Evolutionary conservation across 2,329 filamentous ascomycete genomes (phyloP).

Genomic region (Fusarium tjaetaba): DNA sequence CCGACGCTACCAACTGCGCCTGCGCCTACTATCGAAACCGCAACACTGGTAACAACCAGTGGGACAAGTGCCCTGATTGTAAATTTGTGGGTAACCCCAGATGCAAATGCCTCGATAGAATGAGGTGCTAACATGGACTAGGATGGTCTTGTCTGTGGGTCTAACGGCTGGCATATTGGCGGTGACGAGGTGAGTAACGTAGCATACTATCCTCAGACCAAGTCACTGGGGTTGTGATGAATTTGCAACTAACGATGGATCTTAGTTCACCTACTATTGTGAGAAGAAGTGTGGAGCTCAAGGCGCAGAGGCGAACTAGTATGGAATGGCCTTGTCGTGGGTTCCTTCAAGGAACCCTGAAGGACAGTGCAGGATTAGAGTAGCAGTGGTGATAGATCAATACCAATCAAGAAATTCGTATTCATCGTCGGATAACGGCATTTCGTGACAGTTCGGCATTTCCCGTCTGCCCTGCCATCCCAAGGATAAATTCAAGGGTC

Average conservation of each 20-base stretch:
- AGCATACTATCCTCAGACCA: background rate
- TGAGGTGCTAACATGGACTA: background rate
- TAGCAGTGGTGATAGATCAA: background rate
- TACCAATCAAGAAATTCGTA: background rate
- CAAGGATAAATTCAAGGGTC: background rate
- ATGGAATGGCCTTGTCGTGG: background rate
- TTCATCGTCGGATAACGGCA: no score
- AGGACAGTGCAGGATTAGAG: fast-evolving
- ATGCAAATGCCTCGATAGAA: fast-evolving
- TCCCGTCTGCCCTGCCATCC: fast-evolving
- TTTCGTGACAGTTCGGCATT: background rate
- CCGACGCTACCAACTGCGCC: conserved; percentile 18
- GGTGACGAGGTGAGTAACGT: conserved; percentile 28
- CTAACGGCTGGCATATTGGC: conserved; percentile 29
- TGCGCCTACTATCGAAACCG: conserved; percentile 14
- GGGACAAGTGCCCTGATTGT: conserved; percentile 33
- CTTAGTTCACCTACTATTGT: conserved; percentile 17
- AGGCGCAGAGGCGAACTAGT: conserved; percentile 11
- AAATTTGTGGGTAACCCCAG: background rate
- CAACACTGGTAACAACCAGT: conserved; percentile 20
- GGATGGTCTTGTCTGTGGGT: conserved; percentile 25
- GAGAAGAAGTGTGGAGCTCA: conserved; percentile 8
- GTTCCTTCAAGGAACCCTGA: background rate
- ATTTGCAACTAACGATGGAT: background rate
- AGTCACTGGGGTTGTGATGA: no score